phyloP scores from a whole-genome alignment of 192 early-diverging fungal genomes.

The Geranomyces variabilis region DNA sequence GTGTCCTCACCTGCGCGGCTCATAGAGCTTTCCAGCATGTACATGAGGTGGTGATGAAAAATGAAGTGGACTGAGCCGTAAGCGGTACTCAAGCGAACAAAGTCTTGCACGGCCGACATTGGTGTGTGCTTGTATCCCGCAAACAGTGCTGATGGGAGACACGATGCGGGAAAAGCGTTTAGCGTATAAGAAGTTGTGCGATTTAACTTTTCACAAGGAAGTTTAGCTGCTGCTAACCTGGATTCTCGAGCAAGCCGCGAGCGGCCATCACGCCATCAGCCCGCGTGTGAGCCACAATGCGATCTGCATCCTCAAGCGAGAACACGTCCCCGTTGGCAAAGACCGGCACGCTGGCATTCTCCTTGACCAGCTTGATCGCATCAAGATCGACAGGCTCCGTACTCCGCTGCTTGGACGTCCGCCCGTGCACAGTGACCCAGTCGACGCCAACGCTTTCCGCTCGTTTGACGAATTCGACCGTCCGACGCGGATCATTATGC shows the following conservation, averaged over 20 bases:
- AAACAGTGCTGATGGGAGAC: constrained; percentile 91
- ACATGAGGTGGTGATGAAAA: constrained; percentile 95
- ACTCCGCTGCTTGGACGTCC: constrained; percentile 78
- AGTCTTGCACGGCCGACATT: constrained; percentile 72
- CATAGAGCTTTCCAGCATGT: constrained; percentile 88
- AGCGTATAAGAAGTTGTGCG: background rate
- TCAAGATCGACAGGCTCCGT: constrained; percentile 81
- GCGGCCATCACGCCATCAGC: constrained; percentile 93
- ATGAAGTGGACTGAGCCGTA: constrained; percentile 87
- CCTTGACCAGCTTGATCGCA: constrained; percentile 80
- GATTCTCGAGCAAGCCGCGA: constrained; percentile 87
- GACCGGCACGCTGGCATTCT: constrained; percentile 76
- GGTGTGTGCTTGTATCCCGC: constrained; percentile 80
- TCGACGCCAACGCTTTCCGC: constrained; percentile 87
- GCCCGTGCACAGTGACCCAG: constrained; percentile 87
- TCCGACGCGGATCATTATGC: constrained; percentile 72
- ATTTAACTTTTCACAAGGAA: too few species aligned
- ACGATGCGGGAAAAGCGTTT: too few species aligned
- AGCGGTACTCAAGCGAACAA: constrained; percentile 53
- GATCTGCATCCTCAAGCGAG: constrained; percentile 71
- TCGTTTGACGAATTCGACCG: constrained; percentile 81
- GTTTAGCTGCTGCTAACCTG: constrained; percentile 49
- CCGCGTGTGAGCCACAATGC: constrained; percentile 73
- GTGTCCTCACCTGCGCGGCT: constrained; percentile 53
- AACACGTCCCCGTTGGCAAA: constrained; percentile 91